Percentiles rank a stretch among this genome's conserved stretches.
phyloP scores from a whole-genome alignment of 2,329 filamentous ascomycete genomes.

The Colletotrichum neosansevieriae region DNA sequence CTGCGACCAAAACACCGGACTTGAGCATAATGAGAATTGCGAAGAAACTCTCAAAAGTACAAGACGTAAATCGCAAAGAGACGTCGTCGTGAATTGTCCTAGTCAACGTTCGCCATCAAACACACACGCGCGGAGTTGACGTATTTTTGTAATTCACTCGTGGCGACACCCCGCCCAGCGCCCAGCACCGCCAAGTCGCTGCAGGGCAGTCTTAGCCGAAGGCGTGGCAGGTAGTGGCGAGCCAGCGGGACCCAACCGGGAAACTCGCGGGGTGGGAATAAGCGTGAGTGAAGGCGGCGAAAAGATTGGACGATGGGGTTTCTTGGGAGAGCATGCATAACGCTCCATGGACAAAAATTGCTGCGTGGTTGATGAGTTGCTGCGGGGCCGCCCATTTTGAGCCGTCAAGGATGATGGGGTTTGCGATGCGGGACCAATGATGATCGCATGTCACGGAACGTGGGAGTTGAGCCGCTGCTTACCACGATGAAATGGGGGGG shows the following conservation, averaged over 20 bases:
- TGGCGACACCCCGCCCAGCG: conserved; percentile 12
- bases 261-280: neutral
- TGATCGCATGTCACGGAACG: conserved; percentile 4
- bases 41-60: neutral
- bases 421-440: conserved; percentile 4
- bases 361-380: conserved; percentile 4
- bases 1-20: neutral
- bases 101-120: neutral
- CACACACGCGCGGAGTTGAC: neutral
- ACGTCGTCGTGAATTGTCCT: neutral
- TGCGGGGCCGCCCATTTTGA: conserved; percentile 1
- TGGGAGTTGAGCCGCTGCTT: conserved; percentile 1
- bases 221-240: conserved; percentile 18
- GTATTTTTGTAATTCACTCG: conserved; percentile 22
- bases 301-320: conserved; percentile 22
- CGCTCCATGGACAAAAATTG: neutral
- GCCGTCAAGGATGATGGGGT: neutral
- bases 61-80: neutral
- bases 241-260: neutral
- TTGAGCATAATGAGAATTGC: neutral
- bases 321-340: conserved; percentile 14
- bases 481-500: neutral
- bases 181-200: neutral
- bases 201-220: conserved; percentile 15
- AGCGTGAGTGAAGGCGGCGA: conserved; percentile 4